Base-by-base conservation (phyloP, 2,329 filamentous ascomycete species). In the Penicillium sp. region DNA sequence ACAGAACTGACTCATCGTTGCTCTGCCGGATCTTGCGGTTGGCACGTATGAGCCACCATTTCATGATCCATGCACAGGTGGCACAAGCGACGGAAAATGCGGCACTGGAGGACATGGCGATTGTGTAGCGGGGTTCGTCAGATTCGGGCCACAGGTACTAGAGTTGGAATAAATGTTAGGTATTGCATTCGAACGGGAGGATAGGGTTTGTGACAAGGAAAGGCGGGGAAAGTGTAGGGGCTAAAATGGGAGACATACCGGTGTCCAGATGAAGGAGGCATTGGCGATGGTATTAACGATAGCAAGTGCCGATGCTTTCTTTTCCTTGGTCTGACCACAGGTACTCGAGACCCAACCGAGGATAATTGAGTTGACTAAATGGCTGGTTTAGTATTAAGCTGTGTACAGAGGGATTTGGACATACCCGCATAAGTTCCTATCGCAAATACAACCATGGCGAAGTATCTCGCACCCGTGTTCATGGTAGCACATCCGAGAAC, bases 271-370 rank as follows among this genome's bases (percentile, higher is more conserved):
- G 54, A 78, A 74, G 41, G 72, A 71, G 23, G 73, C 70, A 64
- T 78, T 81, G 1, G 75, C 75, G 21, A 76, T 72, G 0, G 77
- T 73, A 54, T 81, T 81, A 26, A 80, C 78, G 58, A 81, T 78
- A 1, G 77, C 76, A 17, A 81, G 55, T 15, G 74, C 70, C 3
- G 77, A 77, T 31, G 79, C 79, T 61, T 79, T 79, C 68, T 81
- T 82, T 66, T 81, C 79, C 13, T 75, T 69, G 1, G 79, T 80
- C 58, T 81, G 77, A 6, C 77, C 78, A 13, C 78, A 73, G 1
- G 78, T 79, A 9, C 73, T 74, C 8, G 75, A 76, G 4, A 78
- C 78, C 79, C 79, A 60, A n/a, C 76, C 76, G 3, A 81, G 72
- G 19, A 81, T 78, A 13, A 81, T 70, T 17, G 77, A 78, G 65